Evolutionary conservation across 768 basidiomycete genomes (phyloP), one percentile per base, ranked within the genome.

Genomic region (Fomitopsis pulvina): DNA sequence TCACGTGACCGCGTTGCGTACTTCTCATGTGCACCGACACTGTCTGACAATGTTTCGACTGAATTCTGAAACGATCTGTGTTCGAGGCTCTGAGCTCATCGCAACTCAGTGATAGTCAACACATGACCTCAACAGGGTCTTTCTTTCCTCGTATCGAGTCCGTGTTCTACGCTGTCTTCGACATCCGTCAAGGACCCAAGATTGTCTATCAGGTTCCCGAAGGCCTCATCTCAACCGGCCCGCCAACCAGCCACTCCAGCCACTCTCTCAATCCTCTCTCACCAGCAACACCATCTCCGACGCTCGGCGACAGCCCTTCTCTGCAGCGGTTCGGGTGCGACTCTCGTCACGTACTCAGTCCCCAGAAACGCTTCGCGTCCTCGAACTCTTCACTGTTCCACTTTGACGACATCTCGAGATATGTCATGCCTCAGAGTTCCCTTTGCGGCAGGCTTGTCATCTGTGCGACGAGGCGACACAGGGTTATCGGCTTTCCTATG

Each of bases 191-290:
- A 48, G 95, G 96, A 2, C 89, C 92, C 2, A 89, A 89, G 60
- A 87, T 98, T 41, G 82, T 91, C 4, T 87, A 87, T 60, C 94
- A 98, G 68, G 92, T 96, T 6, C 95, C 95, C 1, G 95, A 96
- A 63, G 90, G 84, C 39, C 80, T 92, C 45, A 90, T 95, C 54
- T 77, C 83, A 14, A 44, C 57, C n/a, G 58, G 53, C 18, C 32
- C 52, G 32, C 52, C 55, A 5, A 51, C 53, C n/a, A 5, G 45
- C 51, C 1, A 38, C 45, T 1, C 38, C 55, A 8, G 53, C 29
- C 20, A 57, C 54, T 56, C 58, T 26, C 49, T 59, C 21, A 63
- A 64, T 14, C 63, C 67, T 24, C 68, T 71, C 22, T 69, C 70
- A 12, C 62, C 64, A 16, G 62, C 65, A 0, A 66, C 71, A 7